phyloP scores from a whole-genome alignment of 768 basidiomycete genomes.

The Suillus paluster region DNA sequence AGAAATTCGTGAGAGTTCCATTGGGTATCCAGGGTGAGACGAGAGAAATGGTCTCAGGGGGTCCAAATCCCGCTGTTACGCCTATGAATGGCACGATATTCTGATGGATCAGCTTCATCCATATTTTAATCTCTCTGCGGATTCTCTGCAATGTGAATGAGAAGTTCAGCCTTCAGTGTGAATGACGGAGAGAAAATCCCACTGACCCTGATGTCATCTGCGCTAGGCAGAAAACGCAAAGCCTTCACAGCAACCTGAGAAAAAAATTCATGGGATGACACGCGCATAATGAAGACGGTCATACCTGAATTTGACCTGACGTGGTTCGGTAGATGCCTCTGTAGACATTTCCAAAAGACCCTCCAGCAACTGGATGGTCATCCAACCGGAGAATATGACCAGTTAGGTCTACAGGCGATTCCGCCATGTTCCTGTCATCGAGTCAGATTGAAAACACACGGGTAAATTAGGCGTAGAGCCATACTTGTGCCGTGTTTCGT shows the following conservation, averaged over 20 bases:
- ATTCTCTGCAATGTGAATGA: conserved; percentile 18
- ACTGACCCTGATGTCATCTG: not conserved
- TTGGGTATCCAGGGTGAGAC: conserved; percentile 38
- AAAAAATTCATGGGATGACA: too few species aligned
- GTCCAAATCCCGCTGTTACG: conserved; percentile 30
- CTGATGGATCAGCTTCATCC: conserved; percentile 28
- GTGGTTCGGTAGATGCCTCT: conserved; percentile 3
- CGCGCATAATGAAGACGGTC: not conserved
- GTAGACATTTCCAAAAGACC: conserved; percentile 22
- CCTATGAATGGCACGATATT: conserved; percentile 36
- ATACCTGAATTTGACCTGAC: conserved; percentile 6
- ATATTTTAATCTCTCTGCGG: conserved; percentile 34
- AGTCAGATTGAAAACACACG: not conserved
- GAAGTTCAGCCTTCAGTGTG: fast-evolving
- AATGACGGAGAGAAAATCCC: not conserved
- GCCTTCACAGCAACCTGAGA: conserved; percentile 30
- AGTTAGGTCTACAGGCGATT: conserved; percentile 15
- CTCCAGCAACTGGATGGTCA: conserved; percentile 10
- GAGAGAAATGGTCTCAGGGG: conserved; percentile 23
- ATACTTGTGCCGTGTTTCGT: not conserved
- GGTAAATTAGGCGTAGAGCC: not conserved
- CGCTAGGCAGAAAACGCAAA: conserved; percentile 16
- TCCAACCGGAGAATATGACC: not conserved
- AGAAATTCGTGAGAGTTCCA: conserved; percentile 24
- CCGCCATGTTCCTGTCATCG: not conserved